Percentiles rank a stretch among this genome's conserved stretches.
phyloP scores from a whole-genome alignment of 257 asterid species.

The Salvia miltiorrhiza region DNA sequence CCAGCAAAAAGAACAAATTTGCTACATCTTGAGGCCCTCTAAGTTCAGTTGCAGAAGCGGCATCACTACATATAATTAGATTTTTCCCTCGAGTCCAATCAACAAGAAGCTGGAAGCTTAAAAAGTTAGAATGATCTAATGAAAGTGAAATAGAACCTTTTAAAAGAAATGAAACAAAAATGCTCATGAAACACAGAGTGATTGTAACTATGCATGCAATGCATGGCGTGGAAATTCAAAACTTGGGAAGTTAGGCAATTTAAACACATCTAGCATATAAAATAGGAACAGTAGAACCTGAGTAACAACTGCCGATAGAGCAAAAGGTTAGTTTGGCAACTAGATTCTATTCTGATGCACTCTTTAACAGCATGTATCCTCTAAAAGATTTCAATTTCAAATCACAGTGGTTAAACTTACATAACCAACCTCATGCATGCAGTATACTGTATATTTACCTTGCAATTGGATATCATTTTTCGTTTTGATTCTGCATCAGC shows the following conservation, averaged over 20 bases:
- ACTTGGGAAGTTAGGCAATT: neutral
- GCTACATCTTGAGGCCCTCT: constrained; percentile 90
- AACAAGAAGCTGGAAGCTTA: constrained; percentile 68
- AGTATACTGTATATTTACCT: constrained; percentile 43
- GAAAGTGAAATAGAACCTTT: constrained; percentile 6
- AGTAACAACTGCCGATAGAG: neutral
- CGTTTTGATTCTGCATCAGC: constrained; percentile 69
- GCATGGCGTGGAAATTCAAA: constrained; percentile 4
- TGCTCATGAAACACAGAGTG: neutral
- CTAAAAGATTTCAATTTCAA: neutral
- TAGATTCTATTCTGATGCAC: neutral
- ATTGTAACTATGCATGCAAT: constrained; percentile 2
- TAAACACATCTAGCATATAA: neutral
- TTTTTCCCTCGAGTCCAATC: constrained; percentile 93
- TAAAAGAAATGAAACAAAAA: neutral
- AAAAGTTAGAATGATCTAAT: constrained; percentile 11
- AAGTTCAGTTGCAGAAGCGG: constrained; percentile 70
- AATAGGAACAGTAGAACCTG: neutral
- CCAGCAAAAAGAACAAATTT: constrained; percentile 65
- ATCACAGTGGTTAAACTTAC: neutral
- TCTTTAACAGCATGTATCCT: neutral
- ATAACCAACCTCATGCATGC: neutral
- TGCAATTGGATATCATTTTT: constrained; percentile 69
- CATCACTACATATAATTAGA: constrained; percentile 69
- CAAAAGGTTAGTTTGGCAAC: neutral